Percentiles rank a stretch among this genome's conserved stretches.
Evolutionary conservation across 345 rosid species (phyloP).

Genomic region (Fremontodendron californicum): DNA sequence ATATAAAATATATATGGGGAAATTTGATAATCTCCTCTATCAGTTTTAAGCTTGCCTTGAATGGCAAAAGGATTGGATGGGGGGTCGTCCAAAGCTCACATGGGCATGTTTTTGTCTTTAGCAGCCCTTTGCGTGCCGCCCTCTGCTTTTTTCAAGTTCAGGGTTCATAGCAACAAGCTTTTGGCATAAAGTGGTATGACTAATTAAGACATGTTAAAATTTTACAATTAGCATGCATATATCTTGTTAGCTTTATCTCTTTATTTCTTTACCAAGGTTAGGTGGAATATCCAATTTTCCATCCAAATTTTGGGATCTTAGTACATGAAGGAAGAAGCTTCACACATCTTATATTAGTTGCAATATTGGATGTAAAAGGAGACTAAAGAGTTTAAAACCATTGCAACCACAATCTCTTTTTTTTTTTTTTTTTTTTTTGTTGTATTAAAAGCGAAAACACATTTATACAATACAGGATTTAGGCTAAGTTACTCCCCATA

Average conservation of each 20-base stretch:
- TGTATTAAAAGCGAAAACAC: too few species aligned
- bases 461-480: too few species aligned
- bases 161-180: constrained; percentile 5
- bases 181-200: not conserved
- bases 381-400: not conserved
- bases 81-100: not conserved
- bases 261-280: not conserved
- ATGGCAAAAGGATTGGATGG: not conserved
- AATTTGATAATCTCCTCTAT: not conserved
- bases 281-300: not conserved
- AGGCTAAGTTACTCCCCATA: too few species aligned
- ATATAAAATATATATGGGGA: not conserved
- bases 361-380: not conserved
- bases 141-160: constrained; percentile 1
- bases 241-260: not conserved
- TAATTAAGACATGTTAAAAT: not conserved
- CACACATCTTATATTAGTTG: not conserved
- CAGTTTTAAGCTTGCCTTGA: not conserved
- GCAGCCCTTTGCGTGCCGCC: constrained; percentile 17
- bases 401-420: not conserved
- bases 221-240: not conserved
- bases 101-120: not conserved
- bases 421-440: too few species aligned
- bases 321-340: constrained; percentile 2
- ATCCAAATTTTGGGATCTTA: not conserved